Evolutionary conservation across 2,329 filamentous ascomycete species (phyloP).

Genomic region (Sporothrix protearum): DNA sequence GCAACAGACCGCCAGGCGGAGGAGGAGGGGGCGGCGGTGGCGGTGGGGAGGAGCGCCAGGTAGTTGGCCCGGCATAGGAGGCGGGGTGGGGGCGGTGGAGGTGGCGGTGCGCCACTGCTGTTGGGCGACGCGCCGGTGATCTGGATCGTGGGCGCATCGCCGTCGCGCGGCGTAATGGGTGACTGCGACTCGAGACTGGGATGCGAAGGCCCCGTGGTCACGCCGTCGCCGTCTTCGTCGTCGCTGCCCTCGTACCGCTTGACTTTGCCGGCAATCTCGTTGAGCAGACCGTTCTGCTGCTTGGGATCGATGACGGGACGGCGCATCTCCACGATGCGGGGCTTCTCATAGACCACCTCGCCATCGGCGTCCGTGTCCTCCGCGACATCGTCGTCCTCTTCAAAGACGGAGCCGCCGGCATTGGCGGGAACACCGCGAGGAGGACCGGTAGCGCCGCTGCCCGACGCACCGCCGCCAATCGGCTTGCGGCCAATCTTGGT

Average conservation of each 20-base stretch:
- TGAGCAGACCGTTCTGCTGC: constrained; percentile 62
- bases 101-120: constrained; percentile 40
- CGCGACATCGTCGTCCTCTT: constrained; percentile 30
- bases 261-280: constrained; percentile 72
- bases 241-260: constrained; percentile 70
- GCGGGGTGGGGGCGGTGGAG: constrained; percentile 50
- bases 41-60: constrained; percentile 32
- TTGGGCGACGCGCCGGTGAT: constrained; percentile 44
- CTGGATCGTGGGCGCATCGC: constrained; percentile 57
- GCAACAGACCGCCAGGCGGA: constrained; percentile 46
- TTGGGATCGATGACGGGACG: constrained; percentile 63
- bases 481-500: constrained; percentile 56
- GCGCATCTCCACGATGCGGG: constrained; percentile 73
- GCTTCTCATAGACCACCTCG: constrained; percentile 67
- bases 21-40: constrained; percentile 41
- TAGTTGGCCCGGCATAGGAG: constrained; percentile 38
- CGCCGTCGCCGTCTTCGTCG: constrained; percentile 62
- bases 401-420: constrained; percentile 13
- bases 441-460: neutral
- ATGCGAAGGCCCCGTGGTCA: constrained; percentile 71
- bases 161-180: constrained; percentile 63
- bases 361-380: constrained; percentile 34
- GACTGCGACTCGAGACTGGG: constrained; percentile 68
- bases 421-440: neutral
- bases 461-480: constrained; percentile 35